Base-by-base conservation (phyloP, 139 green algal species). In the Helicosporidium sp. region DNA sequence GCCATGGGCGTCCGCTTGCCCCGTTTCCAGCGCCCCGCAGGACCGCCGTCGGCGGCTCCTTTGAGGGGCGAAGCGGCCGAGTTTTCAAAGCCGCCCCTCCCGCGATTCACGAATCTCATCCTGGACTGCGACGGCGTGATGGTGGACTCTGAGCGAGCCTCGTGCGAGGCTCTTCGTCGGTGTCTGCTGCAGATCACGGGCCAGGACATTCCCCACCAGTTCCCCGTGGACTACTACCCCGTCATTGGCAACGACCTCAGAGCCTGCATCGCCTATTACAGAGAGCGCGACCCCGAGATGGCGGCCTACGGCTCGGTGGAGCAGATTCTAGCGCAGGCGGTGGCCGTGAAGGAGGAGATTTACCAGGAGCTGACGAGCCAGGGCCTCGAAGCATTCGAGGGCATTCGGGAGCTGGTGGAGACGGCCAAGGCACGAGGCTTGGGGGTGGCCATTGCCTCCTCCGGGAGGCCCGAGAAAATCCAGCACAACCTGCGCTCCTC, bases 41-140 rank as follows among this genome's bases (percentile, higher is more conserved):
- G 44, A 16, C 29, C 19, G 24, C 12, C 10, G 41, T 10, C 24
- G 13, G 25, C 24, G 12, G 10, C 12, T 35, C 10, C 10, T 27
- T 10, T 10, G 41, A 10, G 24, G 25, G 41, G 24, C 41, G n/a
- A n/a, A n/a, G n/a, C n/a, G n/a, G n/a, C n/a, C 36, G 18, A 42
- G 36, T 18, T 19, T 42, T 42, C 36, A 42, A 19, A 18, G 24
- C 43, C n/a, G 26, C 35, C 43, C 17, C 18, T 35, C 4, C 23
- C 25, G 22, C 6, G 16, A 26, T 78, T 79, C 51, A 63, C 39
- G 6, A 57, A 73, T 48, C 49, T 89, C 1, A 52, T 89, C 5
- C 57, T 89, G 22, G 79, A 89, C 41, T 87, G 78, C 49, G 79
- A 89, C 49, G 78, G 78, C 0, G 77, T 87, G 41, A 44, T 86